Evolutionary conservation across 768 basidiomycete genomes (phyloP).

Genomic region (Suillus paluster): DNA sequence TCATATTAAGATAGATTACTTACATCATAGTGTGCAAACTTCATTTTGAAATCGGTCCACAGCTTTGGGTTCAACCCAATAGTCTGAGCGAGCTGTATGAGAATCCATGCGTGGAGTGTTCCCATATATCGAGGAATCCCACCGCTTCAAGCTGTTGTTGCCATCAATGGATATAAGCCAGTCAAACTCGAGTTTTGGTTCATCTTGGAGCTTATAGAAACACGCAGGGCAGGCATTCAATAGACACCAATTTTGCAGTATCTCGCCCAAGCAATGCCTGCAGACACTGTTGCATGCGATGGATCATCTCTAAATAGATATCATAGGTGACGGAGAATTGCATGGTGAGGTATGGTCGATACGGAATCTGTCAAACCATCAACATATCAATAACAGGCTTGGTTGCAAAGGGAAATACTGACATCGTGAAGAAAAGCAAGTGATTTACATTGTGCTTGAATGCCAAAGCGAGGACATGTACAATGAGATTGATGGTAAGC

Average conservation of each 20-base stretch:
- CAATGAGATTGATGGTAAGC: neutral
- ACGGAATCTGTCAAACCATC: constrained; percentile 10
- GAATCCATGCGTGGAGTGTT: neutral
- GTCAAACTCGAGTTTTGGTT: constrained; percentile 3
- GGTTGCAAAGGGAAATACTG: neutral
- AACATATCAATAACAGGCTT: neutral
- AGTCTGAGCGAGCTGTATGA: neutral
- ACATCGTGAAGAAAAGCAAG: neutral
- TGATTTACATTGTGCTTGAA: neutral
- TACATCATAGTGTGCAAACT: neutral
- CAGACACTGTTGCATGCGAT: constrained; percentile 3
- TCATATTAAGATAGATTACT: neutral
- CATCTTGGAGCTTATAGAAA: constrained; percentile 13
- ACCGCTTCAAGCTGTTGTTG: constrained; percentile 14
- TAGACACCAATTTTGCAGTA: constrained; percentile 11
- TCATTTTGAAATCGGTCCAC: constrained; percentile 10
- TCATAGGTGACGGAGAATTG: constrained; percentile 14
- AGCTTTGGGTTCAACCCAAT: neutral
- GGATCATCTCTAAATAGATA: constrained; percentile 16
- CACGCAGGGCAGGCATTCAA: constrained; percentile 16
- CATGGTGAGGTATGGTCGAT: neutral
- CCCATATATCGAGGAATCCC: neutral
- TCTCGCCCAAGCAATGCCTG: neutral
- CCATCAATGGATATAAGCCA: constrained; percentile 15
- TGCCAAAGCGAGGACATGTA: neutral